phyloP scores from a whole-genome alignment of 2,329 filamentous ascomycete species.

The Raffaelea arxii region DNA sequence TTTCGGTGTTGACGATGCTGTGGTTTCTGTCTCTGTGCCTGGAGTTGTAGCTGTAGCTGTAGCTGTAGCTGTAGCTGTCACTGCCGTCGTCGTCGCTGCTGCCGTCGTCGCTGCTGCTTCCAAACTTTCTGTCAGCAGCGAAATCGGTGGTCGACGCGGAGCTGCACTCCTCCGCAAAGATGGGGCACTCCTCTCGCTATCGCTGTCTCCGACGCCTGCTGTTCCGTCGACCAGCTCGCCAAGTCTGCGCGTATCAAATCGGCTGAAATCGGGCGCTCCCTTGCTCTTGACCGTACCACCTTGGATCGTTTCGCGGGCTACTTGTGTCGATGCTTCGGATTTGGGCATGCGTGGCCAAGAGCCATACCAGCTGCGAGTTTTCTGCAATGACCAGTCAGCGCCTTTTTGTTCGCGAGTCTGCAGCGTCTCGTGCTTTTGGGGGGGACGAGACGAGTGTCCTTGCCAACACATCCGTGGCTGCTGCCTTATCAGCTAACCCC shows the following conservation, averaged over 20 bases:
- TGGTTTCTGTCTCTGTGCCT: background rate
- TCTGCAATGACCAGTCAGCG: constrained; percentile 3
- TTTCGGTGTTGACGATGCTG: background rate
- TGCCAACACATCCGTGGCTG: no score
- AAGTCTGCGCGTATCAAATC: constrained; percentile 36
- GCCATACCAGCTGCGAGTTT: constrained; percentile 47
- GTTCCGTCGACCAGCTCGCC: constrained; percentile 14
- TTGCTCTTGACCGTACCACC: constrained; percentile 41
- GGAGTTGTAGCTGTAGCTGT: background rate
- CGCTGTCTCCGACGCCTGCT: constrained; percentile 12
- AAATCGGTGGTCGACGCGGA: background rate
- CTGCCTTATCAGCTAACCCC: no score
- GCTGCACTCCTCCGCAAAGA: no score
- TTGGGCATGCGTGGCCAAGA: constrained; percentile 49
- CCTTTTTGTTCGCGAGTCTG: background rate
- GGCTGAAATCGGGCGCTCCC: constrained; percentile 37
- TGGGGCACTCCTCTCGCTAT: background rate
- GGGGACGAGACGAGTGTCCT: no score
- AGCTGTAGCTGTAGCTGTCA: background rate
- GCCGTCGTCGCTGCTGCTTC: background rate
- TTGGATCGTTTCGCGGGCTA: constrained; percentile 51
- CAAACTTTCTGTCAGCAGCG: constrained; percentile 8
- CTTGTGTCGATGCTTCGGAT: constrained; percentile 47
- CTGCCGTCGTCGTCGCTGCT: background rate
- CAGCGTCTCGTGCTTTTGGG: no score